phyloP scores from a whole-genome alignment of 192 early-diverging fungal genomes.

The Linnemannia elongata region DNA sequence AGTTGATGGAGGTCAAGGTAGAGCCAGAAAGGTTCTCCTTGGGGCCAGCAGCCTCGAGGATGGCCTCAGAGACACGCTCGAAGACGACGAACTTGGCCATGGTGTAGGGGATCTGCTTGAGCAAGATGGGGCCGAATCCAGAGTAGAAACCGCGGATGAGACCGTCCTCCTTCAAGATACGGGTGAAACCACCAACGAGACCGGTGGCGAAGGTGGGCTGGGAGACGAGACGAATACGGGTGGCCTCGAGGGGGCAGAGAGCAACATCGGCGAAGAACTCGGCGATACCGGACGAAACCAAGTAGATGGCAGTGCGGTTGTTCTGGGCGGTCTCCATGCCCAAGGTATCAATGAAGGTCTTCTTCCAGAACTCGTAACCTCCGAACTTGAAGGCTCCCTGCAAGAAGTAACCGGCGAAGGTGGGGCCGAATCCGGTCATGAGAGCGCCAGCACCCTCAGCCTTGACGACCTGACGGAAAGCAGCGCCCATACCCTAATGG shows the following conservation, averaged over 20 bases:
- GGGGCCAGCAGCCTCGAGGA: slow-evolving; percentile 61
- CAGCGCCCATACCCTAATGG: slow-evolving; percentile 65
- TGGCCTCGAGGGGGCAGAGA: slow-evolving; percentile 84
- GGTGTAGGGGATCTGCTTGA: slow-evolving; percentile 88
- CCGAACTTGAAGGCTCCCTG: slow-evolving; percentile 83
- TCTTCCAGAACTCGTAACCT: slow-evolving; percentile 81
- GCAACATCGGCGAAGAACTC: slow-evolving; percentile 88
- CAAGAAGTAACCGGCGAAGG: slow-evolving; percentile 80
- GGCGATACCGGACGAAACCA: slow-evolving; percentile 76
- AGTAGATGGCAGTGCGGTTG: slow-evolving; percentile 80
- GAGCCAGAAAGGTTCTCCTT: slow-evolving; percentile 63
- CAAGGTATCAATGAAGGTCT: slow-evolving; percentile 66
- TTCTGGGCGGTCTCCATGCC: slow-evolving; percentile 71
- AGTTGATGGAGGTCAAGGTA: slow-evolving; percentile 68
- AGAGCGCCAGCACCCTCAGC: slow-evolving; percentile 77
- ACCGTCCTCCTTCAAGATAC: slow-evolving; percentile 80
- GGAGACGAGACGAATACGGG: slow-evolving; percentile 84
- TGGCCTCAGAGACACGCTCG: slow-evolving; percentile 68
- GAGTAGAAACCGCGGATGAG: slow-evolving; percentile 82
- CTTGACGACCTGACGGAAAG: slow-evolving; percentile 70
- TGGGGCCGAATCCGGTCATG: slow-evolving; percentile 79
- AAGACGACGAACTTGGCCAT: slow-evolving; percentile 89
- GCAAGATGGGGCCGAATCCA: slow-evolving; percentile 85
- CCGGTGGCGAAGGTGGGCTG: slow-evolving; percentile 79
- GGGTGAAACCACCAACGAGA: slow-evolving; percentile 72